phyloP scores from a whole-genome alignment of 352 stramenopile genomes.

The Globisporangium spinosum region DNA sequence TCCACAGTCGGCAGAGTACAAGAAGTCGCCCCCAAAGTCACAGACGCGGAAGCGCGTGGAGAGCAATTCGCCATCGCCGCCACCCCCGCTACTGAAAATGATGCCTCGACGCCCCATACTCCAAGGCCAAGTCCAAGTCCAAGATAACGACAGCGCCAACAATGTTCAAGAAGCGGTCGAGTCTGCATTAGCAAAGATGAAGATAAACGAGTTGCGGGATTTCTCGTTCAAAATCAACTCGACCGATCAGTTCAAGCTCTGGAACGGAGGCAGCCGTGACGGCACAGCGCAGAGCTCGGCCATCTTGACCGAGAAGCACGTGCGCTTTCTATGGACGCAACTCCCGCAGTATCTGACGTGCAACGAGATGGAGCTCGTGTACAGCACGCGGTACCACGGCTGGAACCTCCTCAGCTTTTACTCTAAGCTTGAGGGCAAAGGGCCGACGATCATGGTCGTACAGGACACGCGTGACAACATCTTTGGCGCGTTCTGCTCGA shows the following conservation, averaged over 20 bases:
- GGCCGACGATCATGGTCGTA: slow-evolving; percentile 60
- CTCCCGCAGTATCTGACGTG: slow-evolving; percentile 58
- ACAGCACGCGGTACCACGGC: slow-evolving; percentile 54
- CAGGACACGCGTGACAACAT: slow-evolving; percentile 69
- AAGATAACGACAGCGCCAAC: neutral
- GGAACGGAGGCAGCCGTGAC: slow-evolving; percentile 17
- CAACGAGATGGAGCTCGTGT: slow-evolving; percentile 71
- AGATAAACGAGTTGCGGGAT: slow-evolving; percentile 27
- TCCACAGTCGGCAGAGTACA: slow-evolving; percentile 62
- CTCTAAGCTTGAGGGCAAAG: slow-evolving; percentile 47
- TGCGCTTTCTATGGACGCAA: slow-evolving; percentile 61
- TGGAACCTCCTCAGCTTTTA: slow-evolving; percentile 77
- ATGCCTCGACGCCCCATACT: neutral
- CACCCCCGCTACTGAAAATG: neutral
- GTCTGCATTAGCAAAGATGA: neutral
- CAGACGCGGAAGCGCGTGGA: slow-evolving; percentile 11
- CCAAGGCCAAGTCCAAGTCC: neutral
- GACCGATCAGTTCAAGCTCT: slow-evolving; percentile 55
- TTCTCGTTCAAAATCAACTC: slow-evolving; percentile 52
- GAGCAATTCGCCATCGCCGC: slow-evolving; percentile 2
- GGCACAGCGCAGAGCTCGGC: slow-evolving; percentile 35
- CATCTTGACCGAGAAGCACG: slow-evolving; percentile 64
- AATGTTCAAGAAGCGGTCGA: neutral
- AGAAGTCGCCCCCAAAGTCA: slow-evolving; percentile 24
- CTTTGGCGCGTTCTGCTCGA: slow-evolving; percentile 70